Base-by-base conservation (phyloP, 2,329 filamentous ascomycete species). In the Furcasterigmium sp. region DNA sequence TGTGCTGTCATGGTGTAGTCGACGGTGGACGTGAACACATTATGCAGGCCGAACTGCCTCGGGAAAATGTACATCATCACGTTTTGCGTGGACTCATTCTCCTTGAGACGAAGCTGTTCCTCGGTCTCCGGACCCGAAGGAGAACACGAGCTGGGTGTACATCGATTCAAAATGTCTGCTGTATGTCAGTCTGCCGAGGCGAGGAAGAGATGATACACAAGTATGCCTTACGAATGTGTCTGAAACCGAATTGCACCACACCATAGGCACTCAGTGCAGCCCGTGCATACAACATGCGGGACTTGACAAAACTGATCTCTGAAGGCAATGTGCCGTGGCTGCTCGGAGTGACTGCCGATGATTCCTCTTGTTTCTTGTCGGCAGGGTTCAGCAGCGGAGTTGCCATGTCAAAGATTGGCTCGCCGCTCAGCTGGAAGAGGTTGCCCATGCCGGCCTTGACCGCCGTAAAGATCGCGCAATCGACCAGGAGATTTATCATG, bases 61-160 rank as follows among this genome's bases (percentile, higher is more conserved):
- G 93, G 93, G 53, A 98, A 98, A 2, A 98, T 82, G 62, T 97
- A 91, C 71, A 91, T 93, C 77, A 95, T 80, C 17, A 95, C 65
- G 52, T 85, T 87, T 10, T 81, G 57, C 0, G 82, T 86, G 11
- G 63, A 56, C 2, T 69, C 55, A 53, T 77, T 67, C 10, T 36
- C 41, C 36, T 39, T 25, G 38, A 3, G 9, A 19, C 13, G 4
- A 5, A 35, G 32, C 8, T 35, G n/a, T 5, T 35, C 17, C 15
- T 15, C 32, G 5, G 32, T 35, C 11, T 18, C 32, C 2, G 11
- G 18, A 29, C 44, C 10, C 25, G 15, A 10, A 18, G 32, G 18
- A 35, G 32, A 6, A 3, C 7, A 8, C 7, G 32, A 5, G 7
- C 18, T 35, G n/a, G n/a, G 38, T 5, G 73, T 64, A 50, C 75